Base-by-base conservation (phyloP, 2,329 filamentous ascomycete genomes). In the Trichoderma afroharzianum region DNA sequence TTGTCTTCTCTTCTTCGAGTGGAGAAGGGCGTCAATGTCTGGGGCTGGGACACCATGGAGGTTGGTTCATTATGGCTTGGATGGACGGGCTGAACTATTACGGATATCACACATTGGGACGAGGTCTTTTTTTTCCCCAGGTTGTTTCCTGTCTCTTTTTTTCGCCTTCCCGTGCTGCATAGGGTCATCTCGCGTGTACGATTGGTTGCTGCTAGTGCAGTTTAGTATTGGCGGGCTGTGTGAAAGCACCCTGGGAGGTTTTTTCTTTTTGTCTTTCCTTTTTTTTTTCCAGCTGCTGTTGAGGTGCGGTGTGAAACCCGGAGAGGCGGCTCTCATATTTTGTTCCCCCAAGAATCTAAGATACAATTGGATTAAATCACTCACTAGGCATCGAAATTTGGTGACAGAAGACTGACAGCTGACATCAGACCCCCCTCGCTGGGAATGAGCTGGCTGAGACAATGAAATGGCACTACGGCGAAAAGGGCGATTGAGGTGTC, bases 371-470 rank as follows among this genome's bases (percentile, higher is more conserved):
- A 55, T 47, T 36, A 64, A 55, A 47, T 50, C 39, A 36, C 24
- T 47, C 32, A 33, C 24, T 53, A 47, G 43, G 36, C 57, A 55
- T 59, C 71, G 53, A 53, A 59, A 6, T 58, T 72, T 59, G 53
- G 58, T 50, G 66, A 66, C 59, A 61, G 55, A 53, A 50, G 57
- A 53, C 55, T 33, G 66, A 36, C 58, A 69, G 71, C 58, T 64
- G 66, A 69, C 66, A 69, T 59, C 64, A 72, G 57, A 58, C 47
- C 70, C 63, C 43, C 43, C 43, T 63, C 47, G 57, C 33, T 63
- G 36, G 33, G 32, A 24, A 43, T 69, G 58, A 64, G 30, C 32
- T 61, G 59, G 59, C 66, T 63, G 58, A 69, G 61, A 64, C 47
- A 68, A 69, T 50, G 12, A 12, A 43, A 53, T 61, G 71, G n/a